Base-by-base conservation (phyloP, 805 yeast species). In the Suhomyces prunicola region DNA sequence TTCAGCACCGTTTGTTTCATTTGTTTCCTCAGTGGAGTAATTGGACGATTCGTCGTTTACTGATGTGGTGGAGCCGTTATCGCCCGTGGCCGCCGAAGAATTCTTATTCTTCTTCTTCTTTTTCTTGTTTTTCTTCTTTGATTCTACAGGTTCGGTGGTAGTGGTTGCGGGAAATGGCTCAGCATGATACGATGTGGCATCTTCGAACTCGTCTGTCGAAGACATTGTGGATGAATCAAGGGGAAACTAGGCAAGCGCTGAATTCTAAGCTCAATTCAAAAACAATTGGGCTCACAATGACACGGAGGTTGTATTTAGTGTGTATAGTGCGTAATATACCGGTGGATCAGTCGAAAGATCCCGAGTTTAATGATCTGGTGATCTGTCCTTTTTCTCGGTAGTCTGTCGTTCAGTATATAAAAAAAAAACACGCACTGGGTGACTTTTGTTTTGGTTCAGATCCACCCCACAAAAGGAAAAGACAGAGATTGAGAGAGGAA, bases 121-220 rank as follows among this genome's bases (percentile, higher is more conserved):
- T 48, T 33, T 50, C 49, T 17, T 50, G 31, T 24, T 51, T 26
- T 44, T 51, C 53, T 10, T 54, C 56, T 46, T 44, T 47, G 33
- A n/a, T 23, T 10, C 29, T 6, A 15, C 42, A n/a, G 31, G 35
- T 22, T 46, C 33, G 49, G 22, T n/a, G 41, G 10, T 19, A 19
- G 19, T 6, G 17, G 13, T 23, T 22, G 35, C 39, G 9, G 31
- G 35, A n/a, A 36, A 24, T 9, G 39, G 29, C 22, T 50, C 52
- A 10, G 29, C 35, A 22, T 52, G 44, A 9, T 48, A 35, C 26
- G 50, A 27, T 9, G 50, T 8, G 19, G 67, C 67, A 49, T 63
- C 68, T 51, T 60, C 62, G 54, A 60, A 63, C 27, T 64, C 66
- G 51, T 61, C 64, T 44, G 49, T 54, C 15, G 68, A 64, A 33